phyloP scores from a whole-genome alignment of 768 basidiomycete genomes.

The Terana coerulea region DNA sequence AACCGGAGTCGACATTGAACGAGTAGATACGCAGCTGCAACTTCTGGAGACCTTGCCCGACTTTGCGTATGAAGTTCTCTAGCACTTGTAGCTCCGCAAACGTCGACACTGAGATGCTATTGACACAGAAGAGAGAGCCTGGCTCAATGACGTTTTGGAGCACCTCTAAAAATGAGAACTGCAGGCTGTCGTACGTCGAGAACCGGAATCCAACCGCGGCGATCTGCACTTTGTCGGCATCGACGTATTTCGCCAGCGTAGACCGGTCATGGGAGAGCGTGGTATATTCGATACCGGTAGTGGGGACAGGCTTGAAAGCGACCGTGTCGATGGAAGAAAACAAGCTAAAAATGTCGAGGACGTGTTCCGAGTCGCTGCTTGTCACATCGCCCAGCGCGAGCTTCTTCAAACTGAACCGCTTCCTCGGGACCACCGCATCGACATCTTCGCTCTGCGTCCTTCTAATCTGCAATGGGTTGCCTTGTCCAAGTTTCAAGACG shows the following conservation, averaged over 20 bases:
- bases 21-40: background rate
- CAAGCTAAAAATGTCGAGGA: background rate
- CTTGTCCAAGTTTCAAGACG: background rate
- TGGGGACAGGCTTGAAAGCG: background rate
- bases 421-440: no score
- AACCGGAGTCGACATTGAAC: background rate
- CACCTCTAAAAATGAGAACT: background rate
- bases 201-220: background rate
- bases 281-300: no score
- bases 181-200: background rate
- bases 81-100: background rate
- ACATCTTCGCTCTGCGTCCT: background rate
- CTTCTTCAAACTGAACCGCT: background rate
- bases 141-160: background rate
- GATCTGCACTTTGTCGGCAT: background rate
- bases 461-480: background rate
- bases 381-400: background rate
- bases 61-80: background rate
- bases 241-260: no score
- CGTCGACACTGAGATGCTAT: background rate
- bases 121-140: background rate
- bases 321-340: background rate
- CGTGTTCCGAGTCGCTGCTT: background rate
- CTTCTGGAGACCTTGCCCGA: background rate
- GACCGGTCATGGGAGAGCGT: no score